These are phyloP conservation scores for Enterospora canceri DNA, from an alignment of 371 early-diverging fungal species.

Conservation along the genomic window DNA sequence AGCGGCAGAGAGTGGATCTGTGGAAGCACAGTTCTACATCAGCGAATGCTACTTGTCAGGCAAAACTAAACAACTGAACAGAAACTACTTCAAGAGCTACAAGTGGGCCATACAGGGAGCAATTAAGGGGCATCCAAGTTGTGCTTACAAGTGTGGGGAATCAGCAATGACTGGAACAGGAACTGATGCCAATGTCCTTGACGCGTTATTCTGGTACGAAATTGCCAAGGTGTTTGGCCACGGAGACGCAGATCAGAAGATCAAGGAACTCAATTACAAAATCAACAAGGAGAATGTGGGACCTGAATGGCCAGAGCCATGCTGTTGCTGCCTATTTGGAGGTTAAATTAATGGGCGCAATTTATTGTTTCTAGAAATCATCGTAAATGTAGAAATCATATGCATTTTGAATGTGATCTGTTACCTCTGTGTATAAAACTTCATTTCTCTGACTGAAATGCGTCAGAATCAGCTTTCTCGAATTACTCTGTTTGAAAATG, in stretches of 20 bases:
- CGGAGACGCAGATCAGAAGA: constrained; percentile 17
- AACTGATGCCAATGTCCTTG: constrained; percentile 16
- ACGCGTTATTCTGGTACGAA: constrained; percentile 54
- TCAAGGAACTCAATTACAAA: constrained; percentile 9
- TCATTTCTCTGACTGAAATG: constrained; percentile 90
- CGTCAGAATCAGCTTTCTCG: constrained; percentile 69
- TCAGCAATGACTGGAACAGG: constrained; percentile 39
- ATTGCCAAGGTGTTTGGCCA: constrained; percentile 40
- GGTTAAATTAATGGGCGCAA: background rate
- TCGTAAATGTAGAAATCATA: background rate
- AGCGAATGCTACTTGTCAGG: constrained; percentile 35
- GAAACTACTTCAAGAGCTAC: constrained; percentile 24
- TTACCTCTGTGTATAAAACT: background rate
- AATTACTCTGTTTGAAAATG: constrained; percentile 64
- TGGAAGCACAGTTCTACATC: constrained; percentile 41
- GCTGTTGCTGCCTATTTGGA: constrained; percentile 8
- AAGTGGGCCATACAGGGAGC: constrained; percentile 43
- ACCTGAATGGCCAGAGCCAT: constrained; percentile 2
- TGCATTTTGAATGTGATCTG: background rate
- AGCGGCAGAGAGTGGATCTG: constrained; percentile 50
- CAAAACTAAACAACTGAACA: background rate
- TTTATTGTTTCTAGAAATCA: background rate
- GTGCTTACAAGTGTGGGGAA: constrained; percentile 41
- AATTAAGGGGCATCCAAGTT: constrained; percentile 30
- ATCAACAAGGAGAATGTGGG: constrained; percentile 27